These are phyloP conservation scores for Trichophaea hybrida DNA, from an alignment of 2,329 filamentous ascomycete species.

Conservation along the genomic window DNA sequence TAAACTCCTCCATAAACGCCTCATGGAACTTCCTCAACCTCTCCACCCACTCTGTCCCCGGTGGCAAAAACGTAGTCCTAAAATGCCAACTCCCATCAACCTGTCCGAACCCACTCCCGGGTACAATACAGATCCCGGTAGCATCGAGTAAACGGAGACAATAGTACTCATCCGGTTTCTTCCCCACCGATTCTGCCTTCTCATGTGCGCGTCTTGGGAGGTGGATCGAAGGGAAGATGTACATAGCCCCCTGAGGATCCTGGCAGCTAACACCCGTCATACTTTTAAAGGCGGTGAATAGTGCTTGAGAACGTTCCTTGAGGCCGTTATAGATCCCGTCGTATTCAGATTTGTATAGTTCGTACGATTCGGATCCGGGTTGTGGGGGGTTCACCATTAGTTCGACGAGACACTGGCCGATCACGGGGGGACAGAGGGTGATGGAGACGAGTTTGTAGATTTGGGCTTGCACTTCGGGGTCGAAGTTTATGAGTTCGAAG, in stretches of 20 bases:
- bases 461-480: constrained; percentile 69
- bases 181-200: constrained; percentile 59
- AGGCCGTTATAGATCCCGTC: constrained; percentile 66
- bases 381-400: constrained; percentile 93
- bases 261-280: constrained; percentile 96
- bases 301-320: constrained; percentile 61
- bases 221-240: constrained; percentile 89
- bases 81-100: constrained; percentile 84
- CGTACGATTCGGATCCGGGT: constrained; percentile 67
- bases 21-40: constrained; percentile 80
- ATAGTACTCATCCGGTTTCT: constrained; percentile 82
- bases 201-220: constrained; percentile 62
- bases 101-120: constrained; percentile 87
- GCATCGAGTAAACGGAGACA: constrained; percentile 78
- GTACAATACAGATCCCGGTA: constrained; percentile 87
- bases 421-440: constrained; percentile 85
- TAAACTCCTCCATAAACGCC: constrained; percentile 72
- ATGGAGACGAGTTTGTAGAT: constrained; percentile 99
- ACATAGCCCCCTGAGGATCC: constrained; percentile 85
- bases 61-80: constrained; percentile 89
- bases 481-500: constrained; percentile 89
- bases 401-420: constrained; percentile 92
- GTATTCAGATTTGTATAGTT: constrained; percentile 68
- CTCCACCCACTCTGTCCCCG: constrained; percentile 87
- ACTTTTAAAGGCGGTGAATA: constrained; percentile 77